A percentile compares a stretch with the other conserved stretches of the same genome.
Evolutionary conservation across 352 stramenopile genomes (phyloP).

Genomic region (Globisporangium yorkense): DNA sequence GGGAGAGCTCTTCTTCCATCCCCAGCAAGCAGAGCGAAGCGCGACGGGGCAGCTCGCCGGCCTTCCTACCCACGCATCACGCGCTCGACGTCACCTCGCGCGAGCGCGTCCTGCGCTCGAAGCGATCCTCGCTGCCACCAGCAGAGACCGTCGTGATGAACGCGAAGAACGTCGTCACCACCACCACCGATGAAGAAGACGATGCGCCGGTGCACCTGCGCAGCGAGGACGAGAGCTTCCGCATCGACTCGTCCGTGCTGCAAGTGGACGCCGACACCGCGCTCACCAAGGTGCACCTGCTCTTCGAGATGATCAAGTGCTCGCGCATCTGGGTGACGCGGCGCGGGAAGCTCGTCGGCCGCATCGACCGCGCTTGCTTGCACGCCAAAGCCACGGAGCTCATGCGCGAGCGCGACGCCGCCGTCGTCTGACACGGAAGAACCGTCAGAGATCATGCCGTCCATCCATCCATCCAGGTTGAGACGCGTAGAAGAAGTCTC

Average conservation of each 20-base stretch:
- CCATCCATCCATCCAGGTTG: background rate
- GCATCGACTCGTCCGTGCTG: constrained; percentile 44
- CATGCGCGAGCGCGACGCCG: constrained; percentile 9
- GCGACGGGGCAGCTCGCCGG: constrained; percentile 5
- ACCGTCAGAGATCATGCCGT: no score
- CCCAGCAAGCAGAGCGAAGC: constrained; percentile 6
- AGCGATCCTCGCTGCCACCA: constrained; percentile 5
- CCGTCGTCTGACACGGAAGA: constrained; percentile 10
- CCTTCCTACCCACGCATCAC: background rate
- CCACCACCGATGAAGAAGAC: background rate
- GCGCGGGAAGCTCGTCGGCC: constrained; percentile 42
- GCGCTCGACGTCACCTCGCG: background rate
- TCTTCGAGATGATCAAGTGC: constrained; percentile 76
- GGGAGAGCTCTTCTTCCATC: background rate
- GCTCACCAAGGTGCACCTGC: constrained; percentile 56
- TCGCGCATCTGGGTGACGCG: constrained; percentile 49
- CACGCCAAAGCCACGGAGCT: constrained; percentile 31
- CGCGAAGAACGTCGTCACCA: background rate
- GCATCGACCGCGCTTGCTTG: constrained; percentile 46
- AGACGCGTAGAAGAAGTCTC: no score
- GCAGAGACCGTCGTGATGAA: background rate
- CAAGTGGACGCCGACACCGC: constrained; percentile 50
- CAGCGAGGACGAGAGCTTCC: constrained; percentile 17
- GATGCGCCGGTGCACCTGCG: constrained; percentile 8
- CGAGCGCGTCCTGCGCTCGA: background rate